Evolutionary conservation across 139 green algal species (phyloP).

Genomic region (Zygnema cylindricum): DNA sequence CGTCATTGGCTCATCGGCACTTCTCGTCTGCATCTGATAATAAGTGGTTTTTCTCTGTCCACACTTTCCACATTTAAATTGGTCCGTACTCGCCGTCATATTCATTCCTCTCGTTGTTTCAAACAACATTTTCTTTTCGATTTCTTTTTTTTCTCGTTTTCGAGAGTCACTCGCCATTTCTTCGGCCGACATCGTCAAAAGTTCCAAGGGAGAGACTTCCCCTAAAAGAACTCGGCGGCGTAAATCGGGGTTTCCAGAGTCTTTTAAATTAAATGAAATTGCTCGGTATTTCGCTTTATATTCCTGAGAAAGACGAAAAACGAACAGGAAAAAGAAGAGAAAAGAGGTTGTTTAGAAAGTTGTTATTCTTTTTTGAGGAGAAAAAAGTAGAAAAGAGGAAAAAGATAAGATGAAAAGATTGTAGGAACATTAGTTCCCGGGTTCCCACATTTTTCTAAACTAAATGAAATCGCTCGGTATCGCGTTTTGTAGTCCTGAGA

Average conservation of each 20-base stretch:
- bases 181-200: constrained; percentile 84
- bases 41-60: constrained; percentile 84
- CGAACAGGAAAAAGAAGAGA: too few relatives aligned
- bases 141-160: constrained; percentile 79
- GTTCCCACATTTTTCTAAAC: constrained; percentile 89
- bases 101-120: constrained; percentile 73
- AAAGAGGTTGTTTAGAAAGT: neutral
- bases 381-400: neutral
- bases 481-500: constrained; percentile 92
- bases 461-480: constrained; percentile 89
- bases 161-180: constrained; percentile 87
- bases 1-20: constrained; percentile 79
- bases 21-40: constrained; percentile 82
- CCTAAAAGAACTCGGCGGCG: constrained; percentile 67
- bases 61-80: constrained; percentile 95
- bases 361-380: neutral
- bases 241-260: constrained; percentile 68
- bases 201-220: constrained; percentile 66
- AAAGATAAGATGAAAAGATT: constrained; percentile 61
- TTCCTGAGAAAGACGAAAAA: constrained; percentile 54
- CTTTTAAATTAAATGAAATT: constrained; percentile 96
- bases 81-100: constrained; percentile 84
- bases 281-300: constrained; percentile 94
- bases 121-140: constrained; percentile 81
- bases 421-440: too few relatives aligned